Evolutionary conservation across 108 stramenopile genomes (phyloP).

Genomic region (Mediolabrus comicus): DNA sequence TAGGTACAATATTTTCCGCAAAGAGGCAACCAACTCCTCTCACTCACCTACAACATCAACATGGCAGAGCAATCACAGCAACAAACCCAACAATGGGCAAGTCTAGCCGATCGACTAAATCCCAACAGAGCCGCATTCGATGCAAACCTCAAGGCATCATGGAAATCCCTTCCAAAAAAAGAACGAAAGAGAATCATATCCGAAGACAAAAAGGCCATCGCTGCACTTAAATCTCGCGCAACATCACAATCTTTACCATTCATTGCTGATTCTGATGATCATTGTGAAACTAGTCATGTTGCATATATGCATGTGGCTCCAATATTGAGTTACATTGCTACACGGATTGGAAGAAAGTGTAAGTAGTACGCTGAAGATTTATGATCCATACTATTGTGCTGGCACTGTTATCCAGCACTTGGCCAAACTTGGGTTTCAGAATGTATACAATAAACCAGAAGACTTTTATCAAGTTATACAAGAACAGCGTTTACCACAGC

Average conservation of each 20-base stretch:
- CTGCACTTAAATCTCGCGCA: constrained; percentile 8
- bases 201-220: constrained; percentile 9
- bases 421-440: constrained; percentile 53
- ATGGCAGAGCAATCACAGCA: not conserved
- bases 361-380: constrained; percentile 46
- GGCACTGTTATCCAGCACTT: constrained; percentile 60
- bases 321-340: constrained; percentile 44
- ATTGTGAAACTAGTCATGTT: constrained; percentile 72
- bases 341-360: constrained; percentile 48
- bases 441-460: constrained; percentile 43
- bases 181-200: constrained; percentile 13
- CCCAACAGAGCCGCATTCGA: constrained; percentile 23
- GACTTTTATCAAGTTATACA: constrained; percentile 54
- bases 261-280: constrained; percentile 53
- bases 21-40: too few species aligned
- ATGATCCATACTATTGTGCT: constrained; percentile 90
- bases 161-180: constrained; percentile 17
- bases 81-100: constrained; percentile 8
- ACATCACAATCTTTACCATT: constrained; percentile 13
- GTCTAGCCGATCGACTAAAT: constrained; percentile 25
- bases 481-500: constrained; percentile 38
- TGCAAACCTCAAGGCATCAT: constrained; percentile 11
- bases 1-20: too few species aligned
- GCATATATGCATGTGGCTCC: constrained; percentile 71
- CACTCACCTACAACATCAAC: not conserved